A percentile compares a stretch with the other conserved stretches of the same genome.
Evolutionary conservation across 2,329 filamentous ascomycete genomes (phyloP).

Genomic region (Curvularia sp.): DNA sequence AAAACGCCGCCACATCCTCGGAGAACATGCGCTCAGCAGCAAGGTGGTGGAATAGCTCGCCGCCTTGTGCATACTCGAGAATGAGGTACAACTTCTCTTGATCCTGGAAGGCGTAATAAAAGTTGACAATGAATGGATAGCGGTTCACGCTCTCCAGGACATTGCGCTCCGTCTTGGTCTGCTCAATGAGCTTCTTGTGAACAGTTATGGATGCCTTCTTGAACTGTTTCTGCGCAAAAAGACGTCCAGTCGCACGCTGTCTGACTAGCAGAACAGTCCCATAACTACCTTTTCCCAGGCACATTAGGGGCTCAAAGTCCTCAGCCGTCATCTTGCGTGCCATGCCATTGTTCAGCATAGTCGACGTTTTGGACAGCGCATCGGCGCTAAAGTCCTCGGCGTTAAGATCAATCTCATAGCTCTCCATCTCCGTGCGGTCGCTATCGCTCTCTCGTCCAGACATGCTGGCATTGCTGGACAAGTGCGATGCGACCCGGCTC

Average conservation of each 20-base stretch:
- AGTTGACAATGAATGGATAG: constrained; percentile 96
- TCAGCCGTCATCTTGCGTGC: constrained; percentile 86
- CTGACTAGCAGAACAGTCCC: constrained; percentile 94
- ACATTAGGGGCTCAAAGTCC: constrained; percentile 90
- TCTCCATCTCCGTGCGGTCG: constrained; percentile 75
- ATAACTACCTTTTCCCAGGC: constrained; percentile 94
- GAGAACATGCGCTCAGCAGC: constrained; percentile 94
- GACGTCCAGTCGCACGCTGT: constrained; percentile 82
- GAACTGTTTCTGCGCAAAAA: constrained; percentile 98
- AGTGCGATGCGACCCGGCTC: constrained; percentile 45
- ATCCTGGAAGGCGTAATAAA: constrained; percentile 98
- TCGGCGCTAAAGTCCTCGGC: constrained; percentile 82
- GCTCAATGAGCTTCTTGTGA: constrained; percentile 93
- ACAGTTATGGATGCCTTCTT: constrained; percentile 95
- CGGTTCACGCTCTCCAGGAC: constrained; percentile 96
- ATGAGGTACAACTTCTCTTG: constrained; percentile 97
- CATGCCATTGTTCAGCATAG: constrained; percentile 56
- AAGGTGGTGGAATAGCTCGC: constrained; percentile 95
- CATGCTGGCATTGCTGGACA: constrained; percentile 65
- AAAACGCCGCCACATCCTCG: constrained; percentile 88
- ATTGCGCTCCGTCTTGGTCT: constrained; percentile 94
- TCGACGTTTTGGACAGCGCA: constrained; percentile 50
- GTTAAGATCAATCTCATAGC: constrained; percentile 84
- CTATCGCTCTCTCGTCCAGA: constrained; percentile 68
- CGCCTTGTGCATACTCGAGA: constrained; percentile 95